phyloP scores from a whole-genome alignment of 805 yeast genomes.

The Candida pseudofarinosa region DNA sequence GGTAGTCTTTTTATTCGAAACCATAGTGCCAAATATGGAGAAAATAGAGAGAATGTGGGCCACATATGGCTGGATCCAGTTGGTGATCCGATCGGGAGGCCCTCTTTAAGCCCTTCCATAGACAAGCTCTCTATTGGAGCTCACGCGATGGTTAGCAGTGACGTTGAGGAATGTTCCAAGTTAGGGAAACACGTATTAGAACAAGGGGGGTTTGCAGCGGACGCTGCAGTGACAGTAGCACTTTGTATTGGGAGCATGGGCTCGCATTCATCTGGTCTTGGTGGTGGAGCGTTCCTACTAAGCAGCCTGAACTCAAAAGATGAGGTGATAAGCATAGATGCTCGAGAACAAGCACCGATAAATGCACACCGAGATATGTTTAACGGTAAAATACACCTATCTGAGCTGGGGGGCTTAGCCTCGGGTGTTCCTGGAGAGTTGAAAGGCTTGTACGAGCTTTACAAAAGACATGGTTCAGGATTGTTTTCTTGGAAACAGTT shows the following conservation, averaged over 20 bases:
- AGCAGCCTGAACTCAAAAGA: slow-evolving; percentile 26
- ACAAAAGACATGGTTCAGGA: slow-evolving; percentile 64
- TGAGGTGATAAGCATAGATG: slow-evolving; percentile 65
- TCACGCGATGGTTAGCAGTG: slow-evolving; percentile 65
- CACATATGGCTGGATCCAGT: slow-evolving; percentile 10
- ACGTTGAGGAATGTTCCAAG: slow-evolving; percentile 57
- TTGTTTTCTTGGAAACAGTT: slow-evolving; percentile 66
- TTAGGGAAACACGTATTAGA: slow-evolving; percentile 56
- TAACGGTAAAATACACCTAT: slow-evolving; percentile 38
- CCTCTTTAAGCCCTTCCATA: slow-evolving; percentile 41
- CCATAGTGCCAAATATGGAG: neutral
- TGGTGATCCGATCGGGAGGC: slow-evolving; percentile 21
- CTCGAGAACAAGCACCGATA: slow-evolving; percentile 83
- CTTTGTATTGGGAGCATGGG: slow-evolving; percentile 83
- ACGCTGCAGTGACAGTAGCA: slow-evolving; percentile 86
- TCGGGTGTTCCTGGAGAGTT: slow-evolving; percentile 90
- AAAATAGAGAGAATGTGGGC: neutral
- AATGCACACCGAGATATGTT: slow-evolving; percentile 65
- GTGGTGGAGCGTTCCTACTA: slow-evolving; percentile 83
- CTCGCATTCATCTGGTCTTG: slow-evolving; percentile 83
- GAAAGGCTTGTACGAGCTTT: slow-evolving; percentile 70
- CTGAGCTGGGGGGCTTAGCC: slow-evolving; percentile 83
- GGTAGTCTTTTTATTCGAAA: neutral
- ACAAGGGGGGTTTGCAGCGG: slow-evolving; percentile 80
- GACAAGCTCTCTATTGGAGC: slow-evolving; percentile 36